phyloP scores from a whole-genome alignment of 108 stramenopile genomes.

The Tribonema minus region DNA sequence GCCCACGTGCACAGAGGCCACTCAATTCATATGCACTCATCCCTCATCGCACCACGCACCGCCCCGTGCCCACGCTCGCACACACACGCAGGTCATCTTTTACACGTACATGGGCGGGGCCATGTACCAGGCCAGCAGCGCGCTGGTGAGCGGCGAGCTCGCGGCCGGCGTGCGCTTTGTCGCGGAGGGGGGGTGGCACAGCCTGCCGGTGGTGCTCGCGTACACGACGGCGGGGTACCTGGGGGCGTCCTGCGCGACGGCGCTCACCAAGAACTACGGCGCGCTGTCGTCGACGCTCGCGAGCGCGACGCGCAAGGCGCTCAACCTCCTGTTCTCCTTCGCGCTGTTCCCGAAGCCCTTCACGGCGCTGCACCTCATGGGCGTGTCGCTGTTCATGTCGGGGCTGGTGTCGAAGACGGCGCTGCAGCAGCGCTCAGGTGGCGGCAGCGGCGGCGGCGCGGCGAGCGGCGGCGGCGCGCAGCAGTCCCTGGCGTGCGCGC shows the following conservation, averaged over 20 bases:
- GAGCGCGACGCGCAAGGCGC: constrained; percentile 47
- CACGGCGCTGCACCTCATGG: constrained; percentile 40
- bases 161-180: neutral
- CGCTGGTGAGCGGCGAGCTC: neutral
- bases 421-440: neutral
- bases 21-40: too few relatives aligned
- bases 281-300: constrained; percentile 51
- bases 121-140: neutral
- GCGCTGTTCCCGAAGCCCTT: constrained; percentile 47
- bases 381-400: constrained; percentile 33
- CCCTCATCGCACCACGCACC: too few relatives aligned
- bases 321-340: constrained; percentile 48
- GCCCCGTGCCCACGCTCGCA: too few relatives aligned
- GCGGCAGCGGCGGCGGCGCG: neutral
- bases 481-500: neutral
- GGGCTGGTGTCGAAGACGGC: constrained; percentile 11
- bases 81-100: neutral
- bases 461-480: neutral
- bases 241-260: constrained; percentile 50
- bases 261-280: constrained; percentile 49
- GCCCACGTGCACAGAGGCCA: too few relatives aligned
- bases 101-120: neutral
- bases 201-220: constrained; percentile 5
- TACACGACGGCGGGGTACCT: constrained; percentile 41
- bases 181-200: constrained; percentile 1